Conservation (phyloP, 495 filamentous ascomycete genomes). For the Gamarada debralockiae region DNA sequence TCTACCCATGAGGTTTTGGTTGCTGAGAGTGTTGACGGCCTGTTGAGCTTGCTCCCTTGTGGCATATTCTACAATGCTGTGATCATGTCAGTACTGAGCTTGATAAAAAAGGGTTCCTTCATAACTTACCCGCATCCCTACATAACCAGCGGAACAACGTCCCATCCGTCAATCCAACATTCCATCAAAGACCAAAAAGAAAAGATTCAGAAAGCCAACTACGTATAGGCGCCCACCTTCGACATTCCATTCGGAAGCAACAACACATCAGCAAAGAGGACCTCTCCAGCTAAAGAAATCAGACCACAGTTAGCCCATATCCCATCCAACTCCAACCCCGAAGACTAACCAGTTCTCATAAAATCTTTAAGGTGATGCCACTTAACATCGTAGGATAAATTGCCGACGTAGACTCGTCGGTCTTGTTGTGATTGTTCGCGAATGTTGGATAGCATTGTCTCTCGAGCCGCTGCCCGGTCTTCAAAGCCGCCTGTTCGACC, state of each 20-base stretch:
- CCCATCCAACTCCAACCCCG: not conserved
- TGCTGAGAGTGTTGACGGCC: conserved; percentile 96
- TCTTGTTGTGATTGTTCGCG: conserved; percentile 96
- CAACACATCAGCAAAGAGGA: conserved; percentile 99
- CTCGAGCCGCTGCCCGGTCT: conserved; percentile 80
- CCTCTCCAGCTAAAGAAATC: conserved; percentile 78
- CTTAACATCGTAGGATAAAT: conserved; percentile 98
- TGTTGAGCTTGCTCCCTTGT: conserved; percentile 98
- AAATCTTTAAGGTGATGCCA: conserved; percentile 99
- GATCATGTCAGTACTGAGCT: conserved; percentile 21
- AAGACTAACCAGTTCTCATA: conserved; percentile 91
- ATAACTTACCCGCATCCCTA: conserved; percentile 98
- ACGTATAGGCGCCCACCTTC: conserved; percentile 97
- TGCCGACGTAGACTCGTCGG: conserved; percentile 95
- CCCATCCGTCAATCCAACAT: conserved; percentile 99
- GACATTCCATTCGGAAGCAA: conserved; percentile 99
- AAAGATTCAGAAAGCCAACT: conserved; percentile 78
- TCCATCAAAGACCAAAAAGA: conserved; percentile 76
- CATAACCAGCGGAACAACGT: conserved; percentile 80
- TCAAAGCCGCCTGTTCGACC: conserved; percentile 71
- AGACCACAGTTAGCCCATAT: conserved; percentile 11
- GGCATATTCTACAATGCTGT: conserved; percentile 99
- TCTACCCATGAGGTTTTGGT: conserved; percentile 96
- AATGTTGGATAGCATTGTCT: conserved; percentile 92
- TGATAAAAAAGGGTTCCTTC: not conserved